phyloP scores from a whole-genome alignment of 352 stramenopile genomes.

The Globisporangium solare region DNA sequence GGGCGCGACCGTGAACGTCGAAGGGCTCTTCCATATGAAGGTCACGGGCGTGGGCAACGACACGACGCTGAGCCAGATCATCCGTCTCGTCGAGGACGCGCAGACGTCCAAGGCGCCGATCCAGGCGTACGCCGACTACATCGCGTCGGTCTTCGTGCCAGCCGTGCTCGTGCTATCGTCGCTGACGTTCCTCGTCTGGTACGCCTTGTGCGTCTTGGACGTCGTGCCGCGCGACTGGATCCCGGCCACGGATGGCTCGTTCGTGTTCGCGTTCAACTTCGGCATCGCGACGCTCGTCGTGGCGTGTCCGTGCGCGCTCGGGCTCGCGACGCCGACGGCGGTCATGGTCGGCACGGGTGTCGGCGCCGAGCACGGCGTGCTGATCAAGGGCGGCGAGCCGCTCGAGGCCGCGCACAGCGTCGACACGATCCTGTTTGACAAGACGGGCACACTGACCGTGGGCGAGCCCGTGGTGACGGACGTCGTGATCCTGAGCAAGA shows the following conservation, averaged over 20 bases:
- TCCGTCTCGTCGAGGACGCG: constrained; percentile 97
- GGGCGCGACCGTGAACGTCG: constrained; percentile 90
- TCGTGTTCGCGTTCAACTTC: constrained; percentile 97
- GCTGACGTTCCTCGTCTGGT: constrained; percentile 95
- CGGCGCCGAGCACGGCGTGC: constrained; percentile 93
- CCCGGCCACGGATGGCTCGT: constrained; percentile 59
- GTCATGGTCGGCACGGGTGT: constrained; percentile 99
- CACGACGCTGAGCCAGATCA: constrained; percentile 96
- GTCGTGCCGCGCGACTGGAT: constrained; percentile 67
- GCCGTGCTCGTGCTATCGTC: constrained; percentile 91
- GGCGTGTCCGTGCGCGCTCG: constrained; percentile 98
- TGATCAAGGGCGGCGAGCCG: constrained; percentile 97
- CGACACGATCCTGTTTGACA: constrained; percentile 98
- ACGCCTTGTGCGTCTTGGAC: constrained; percentile 59
- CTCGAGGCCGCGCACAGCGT: constrained; percentile 91
- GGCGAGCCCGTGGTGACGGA: constrained; percentile 88
- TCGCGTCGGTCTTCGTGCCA: constrained; percentile 96
- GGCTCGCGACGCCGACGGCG: constrained; percentile 96
- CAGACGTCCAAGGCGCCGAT: constrained; percentile 98
- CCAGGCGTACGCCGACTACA: constrained; percentile 95
- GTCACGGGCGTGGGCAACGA: constrained; percentile 92
- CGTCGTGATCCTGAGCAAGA: constrained; percentile 76
- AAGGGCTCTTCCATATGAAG: constrained; percentile 90
- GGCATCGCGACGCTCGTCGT: constrained; percentile 97
- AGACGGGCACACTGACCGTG: constrained; percentile 98